Percentiles rank a stretch among this genome's conserved stretches.
Evolutionary conservation across 257 asterid genomes (phyloP).

Genomic region (Schizonepeta tenuifolia): DNA sequence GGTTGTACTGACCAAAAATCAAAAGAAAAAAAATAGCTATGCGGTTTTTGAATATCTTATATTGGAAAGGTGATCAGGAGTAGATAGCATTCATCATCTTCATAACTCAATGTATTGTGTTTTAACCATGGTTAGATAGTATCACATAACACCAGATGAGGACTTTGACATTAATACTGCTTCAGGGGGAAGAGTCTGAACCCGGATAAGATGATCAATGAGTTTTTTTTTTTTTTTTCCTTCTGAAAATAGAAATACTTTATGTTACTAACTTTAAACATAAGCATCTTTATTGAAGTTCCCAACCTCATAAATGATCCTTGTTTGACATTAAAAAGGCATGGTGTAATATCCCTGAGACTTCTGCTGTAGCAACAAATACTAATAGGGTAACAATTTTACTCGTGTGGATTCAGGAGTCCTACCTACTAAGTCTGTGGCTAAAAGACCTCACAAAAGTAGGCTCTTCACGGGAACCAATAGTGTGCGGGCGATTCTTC

Average conservation of each 20-base stretch:
- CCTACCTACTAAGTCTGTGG: conserved; percentile 43
- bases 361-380: not conserved
- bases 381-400: not conserved
- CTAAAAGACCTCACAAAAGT: conserved; percentile 36
- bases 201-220: not conserved
- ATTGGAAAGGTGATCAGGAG: no score
- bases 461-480: conserved; percentile 31
- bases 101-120: conserved; percentile 1
- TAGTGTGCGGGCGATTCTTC: conserved; percentile 21
- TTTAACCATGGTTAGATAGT: not conserved
- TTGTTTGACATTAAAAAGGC: conserved; percentile 4
- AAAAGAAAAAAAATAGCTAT: not conserved
- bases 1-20: conserved; percentile 6
- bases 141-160: conserved; percentile 2
- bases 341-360: conserved; percentile 5
- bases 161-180: not conserved
- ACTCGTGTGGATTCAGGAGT: conserved; percentile 22
- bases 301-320: not conserved
- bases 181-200: conserved; percentile 15
- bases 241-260: conserved; percentile 9
- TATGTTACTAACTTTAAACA: not conserved
- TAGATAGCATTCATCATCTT: not conserved
- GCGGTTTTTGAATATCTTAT: no score
- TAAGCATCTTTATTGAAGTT: not conserved
- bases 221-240: not conserved